Percentiles rank a stretch among this genome's conserved stretches.
Evolutionary conservation across 768 basidiomycete genomes (phyloP).

Genomic region (Lyophyllum decastes): DNA sequence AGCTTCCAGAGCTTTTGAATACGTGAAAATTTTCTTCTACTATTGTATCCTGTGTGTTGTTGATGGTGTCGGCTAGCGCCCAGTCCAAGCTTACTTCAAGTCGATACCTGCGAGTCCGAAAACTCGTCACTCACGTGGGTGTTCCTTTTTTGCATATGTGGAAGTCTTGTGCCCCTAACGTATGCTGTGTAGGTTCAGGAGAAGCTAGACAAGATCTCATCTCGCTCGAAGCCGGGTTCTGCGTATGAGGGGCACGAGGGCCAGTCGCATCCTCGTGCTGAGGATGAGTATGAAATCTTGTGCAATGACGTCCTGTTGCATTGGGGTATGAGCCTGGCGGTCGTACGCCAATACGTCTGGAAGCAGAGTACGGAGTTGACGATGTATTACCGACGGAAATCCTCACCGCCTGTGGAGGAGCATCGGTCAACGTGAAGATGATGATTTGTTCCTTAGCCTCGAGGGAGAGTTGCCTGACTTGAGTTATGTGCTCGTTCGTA

Average conservation of each 20-base stretch:
- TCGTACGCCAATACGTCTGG: constrained; percentile 90
- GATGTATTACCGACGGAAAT: constrained; percentile 73
- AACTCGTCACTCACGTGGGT: constrained; percentile 79
- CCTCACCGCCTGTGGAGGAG: background rate
- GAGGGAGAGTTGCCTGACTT: no score
- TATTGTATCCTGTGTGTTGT: background rate
- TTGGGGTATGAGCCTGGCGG: constrained; percentile 86
- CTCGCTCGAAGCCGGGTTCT: constrained; percentile 13
- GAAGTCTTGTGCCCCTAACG: background rate
- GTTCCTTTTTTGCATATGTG: background rate
- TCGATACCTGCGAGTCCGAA: constrained; percentile 81
- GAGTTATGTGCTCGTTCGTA: no score
- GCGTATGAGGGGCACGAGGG: constrained; percentile 10
- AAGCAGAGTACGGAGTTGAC: constrained; percentile 69
- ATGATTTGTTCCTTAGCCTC: no score
- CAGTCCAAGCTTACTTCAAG: constrained; percentile 90
- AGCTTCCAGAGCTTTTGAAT: constrained; percentile 81
- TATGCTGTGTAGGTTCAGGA: constrained; percentile 67
- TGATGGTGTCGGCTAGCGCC: constrained; percentile 37
- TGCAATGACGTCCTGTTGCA: constrained; percentile 87
- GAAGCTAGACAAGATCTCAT: constrained; percentile 59
- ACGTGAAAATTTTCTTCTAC: constrained; percentile 54
- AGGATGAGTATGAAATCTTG: constrained; percentile 83
- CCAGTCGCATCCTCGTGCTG: constrained; percentile 22
- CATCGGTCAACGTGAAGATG: background rate